These are phyloP conservation scores for Cucurbita maxima DNA, from an alignment of 306 rosid genomes.

Conservation along the genomic window DNA sequence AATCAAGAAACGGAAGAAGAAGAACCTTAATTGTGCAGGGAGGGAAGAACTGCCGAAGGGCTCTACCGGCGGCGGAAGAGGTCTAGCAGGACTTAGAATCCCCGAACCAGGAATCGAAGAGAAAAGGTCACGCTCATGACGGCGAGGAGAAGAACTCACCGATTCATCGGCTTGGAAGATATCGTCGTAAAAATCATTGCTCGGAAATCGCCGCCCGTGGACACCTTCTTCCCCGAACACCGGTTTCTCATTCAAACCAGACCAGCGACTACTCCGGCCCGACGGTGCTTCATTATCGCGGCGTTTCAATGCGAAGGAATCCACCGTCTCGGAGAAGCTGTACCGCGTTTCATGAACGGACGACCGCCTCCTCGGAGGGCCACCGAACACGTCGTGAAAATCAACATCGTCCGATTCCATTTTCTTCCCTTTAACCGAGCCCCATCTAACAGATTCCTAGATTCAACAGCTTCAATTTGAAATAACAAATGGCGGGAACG, in stretches of 20 bases:
- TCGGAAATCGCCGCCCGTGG: conserved; percentile 27
- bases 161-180: conserved; percentile 58
- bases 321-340: conserved; percentile 16
- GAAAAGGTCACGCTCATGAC: conserved; percentile 18
- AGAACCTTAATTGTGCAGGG: conserved; percentile 51
- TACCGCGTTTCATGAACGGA: conserved; percentile 27
- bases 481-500: conserved; percentile 4
- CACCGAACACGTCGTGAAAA: conserved; percentile 78
- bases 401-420: conserved; percentile 66
- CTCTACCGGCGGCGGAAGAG: conserved; percentile 29
- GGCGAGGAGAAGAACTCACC: conserved; percentile 36
- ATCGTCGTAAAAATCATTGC: conserved; percentile 58
- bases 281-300: conserved; percentile 12
- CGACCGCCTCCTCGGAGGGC: conserved; percentile 66
- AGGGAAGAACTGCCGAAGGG: conserved; percentile 19
- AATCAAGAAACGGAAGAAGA: neutral
- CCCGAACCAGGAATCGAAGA: conserved; percentile 16
- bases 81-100: conserved; percentile 31
- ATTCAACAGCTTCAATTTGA: neutral
- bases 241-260: conserved; percentile 40
- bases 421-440: neutral
- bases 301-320: conserved; percentile 4
- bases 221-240: conserved; percentile 57
- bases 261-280: conserved; percentile 14
- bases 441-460: neutral